Percentiles rank a stretch among this genome's conserved stretches.
phyloP scores from a whole-genome alignment of 2,329 filamentous ascomycete species.

The Fusarium temperatum region DNA sequence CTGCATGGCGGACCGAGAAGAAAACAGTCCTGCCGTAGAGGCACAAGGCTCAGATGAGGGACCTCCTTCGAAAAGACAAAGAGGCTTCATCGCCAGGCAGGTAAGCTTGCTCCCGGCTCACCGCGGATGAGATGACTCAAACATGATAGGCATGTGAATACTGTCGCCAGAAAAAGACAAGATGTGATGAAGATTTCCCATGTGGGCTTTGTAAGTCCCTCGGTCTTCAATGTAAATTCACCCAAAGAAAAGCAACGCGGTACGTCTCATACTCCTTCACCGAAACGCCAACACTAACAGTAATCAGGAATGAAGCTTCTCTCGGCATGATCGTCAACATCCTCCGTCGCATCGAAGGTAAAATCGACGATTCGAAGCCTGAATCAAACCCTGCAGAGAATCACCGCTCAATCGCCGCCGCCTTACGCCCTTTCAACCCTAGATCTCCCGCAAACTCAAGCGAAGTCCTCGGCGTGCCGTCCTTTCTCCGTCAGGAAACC shows the following conservation, averaged over 20 bases:
- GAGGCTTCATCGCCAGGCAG: conserved; percentile 31
- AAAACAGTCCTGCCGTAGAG: conserved; percentile 5
- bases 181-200: conserved; percentile 33
- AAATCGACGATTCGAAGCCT: conserved; percentile 20
- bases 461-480: conserved; percentile 21
- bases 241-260: conserved; percentile 24
- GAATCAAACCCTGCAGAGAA: not conserved
- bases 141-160: conserved; percentile 27
- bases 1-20: conserved; percentile 25
- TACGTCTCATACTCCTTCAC: rapidly evolving
- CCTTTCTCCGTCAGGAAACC: conserved; percentile 1
- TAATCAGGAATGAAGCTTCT: conserved; percentile 20
- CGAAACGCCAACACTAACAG: not conserved
- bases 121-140: not conserved
- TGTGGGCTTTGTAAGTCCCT: conserved; percentile 25
- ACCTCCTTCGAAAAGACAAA: conserved; percentile 12
- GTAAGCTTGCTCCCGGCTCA: not conserved
- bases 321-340: conserved; percentile 34
- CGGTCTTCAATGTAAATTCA: conserved; percentile 20
- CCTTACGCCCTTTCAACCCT: not conserved
- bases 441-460: conserved; percentile 29
- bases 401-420: not conserved
- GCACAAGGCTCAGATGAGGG: conserved; percentile 19
- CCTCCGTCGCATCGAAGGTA: conserved; percentile 31
- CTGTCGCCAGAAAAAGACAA: conserved; percentile 30